Percentiles rank a stretch among this genome's conserved stretches.
Conservation (phyloP, 2,329 filamentous ascomycete genomes). For the Diplodia sapinea region DNA sequence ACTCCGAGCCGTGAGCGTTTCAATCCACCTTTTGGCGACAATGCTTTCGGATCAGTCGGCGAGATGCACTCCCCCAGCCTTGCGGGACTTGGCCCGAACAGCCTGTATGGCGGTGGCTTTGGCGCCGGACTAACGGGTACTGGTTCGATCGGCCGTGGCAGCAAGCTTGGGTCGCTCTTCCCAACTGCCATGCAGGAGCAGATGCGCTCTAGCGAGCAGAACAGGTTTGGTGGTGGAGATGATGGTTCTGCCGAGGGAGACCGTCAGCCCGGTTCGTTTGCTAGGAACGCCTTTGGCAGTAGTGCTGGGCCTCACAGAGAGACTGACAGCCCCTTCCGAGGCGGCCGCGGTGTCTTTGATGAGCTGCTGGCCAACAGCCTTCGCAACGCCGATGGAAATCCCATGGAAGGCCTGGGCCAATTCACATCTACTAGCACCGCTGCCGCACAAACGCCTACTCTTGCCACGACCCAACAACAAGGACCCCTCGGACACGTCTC, state of each 20-base stretch:
- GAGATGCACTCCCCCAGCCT: conserved; percentile 79
- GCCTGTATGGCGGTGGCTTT: conserved; percentile 64
- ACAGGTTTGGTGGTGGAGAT: conserved; percentile 59
- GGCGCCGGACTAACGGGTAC: conserved; percentile 57
- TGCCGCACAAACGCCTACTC: conserved; percentile 36
- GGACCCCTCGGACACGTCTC: conserved; percentile 43
- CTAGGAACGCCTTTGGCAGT: conserved; percentile 62
- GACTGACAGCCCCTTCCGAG: conserved; percentile 50
- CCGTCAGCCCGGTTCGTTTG: conserved; percentile 64
- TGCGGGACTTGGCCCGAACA: conserved; percentile 66
- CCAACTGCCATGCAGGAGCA: conserved; percentile 88
- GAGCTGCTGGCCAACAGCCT: conserved; percentile 42
- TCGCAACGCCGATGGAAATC: conserved; percentile 10
- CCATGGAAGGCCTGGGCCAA: conserved; percentile 37
- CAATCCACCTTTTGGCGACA: conserved; percentile 60
- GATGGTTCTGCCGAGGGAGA: conserved; percentile 54
- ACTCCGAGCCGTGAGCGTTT: conserved; percentile 68
- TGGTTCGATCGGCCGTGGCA: conserved; percentile 74
- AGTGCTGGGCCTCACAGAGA: conserved; percentile 46
- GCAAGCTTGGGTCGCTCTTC: conserved; percentile 87
- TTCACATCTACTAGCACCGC: conserved; percentile 38
- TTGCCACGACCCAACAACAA: conserved; percentile 41
- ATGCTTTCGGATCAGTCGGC: conserved; percentile 74
- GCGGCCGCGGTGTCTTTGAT: conserved; percentile 47
- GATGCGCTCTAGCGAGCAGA: conserved; percentile 67